Percentiles rank a stretch among this genome's conserved stretches.
phyloP scores from a whole-genome alignment of 345 rosid species.

The Eucalyptus regnans region DNA sequence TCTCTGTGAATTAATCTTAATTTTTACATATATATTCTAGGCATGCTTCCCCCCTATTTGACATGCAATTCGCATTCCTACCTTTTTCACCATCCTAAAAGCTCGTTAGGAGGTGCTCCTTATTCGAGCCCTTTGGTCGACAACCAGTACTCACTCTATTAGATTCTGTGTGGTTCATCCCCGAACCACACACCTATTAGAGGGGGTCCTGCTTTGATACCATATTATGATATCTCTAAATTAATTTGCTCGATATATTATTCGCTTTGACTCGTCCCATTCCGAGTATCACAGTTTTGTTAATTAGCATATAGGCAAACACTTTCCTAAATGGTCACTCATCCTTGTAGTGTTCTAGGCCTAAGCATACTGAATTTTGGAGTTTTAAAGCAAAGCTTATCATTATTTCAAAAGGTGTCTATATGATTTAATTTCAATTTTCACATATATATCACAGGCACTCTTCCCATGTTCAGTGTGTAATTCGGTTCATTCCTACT shows the following conservation, averaged over 20 bases:
- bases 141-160: not conserved
- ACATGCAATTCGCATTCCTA: not conserved
- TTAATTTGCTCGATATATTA: too few species aligned
- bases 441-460: not conserved
- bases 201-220: fast-evolving
- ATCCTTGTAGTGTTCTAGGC: not conserved
- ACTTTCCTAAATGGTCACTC: not conserved
- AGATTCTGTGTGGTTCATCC: not conserved
- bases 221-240: too few species aligned
- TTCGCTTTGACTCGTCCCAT: fast-evolving
- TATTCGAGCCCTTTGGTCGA: not conserved
- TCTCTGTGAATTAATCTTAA: not conserved
- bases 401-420: not conserved
- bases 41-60: not conserved
- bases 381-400: not conserved
- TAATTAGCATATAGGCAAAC: not conserved
- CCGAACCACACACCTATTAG: not conserved
- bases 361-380: too few species aligned
- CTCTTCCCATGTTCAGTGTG: not conserved
- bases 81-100: not conserved
- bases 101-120: not conserved
- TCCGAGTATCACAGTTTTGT: fast-evolving
- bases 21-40: too few species aligned
- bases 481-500: fast-evolving
- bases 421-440: not conserved